Percentiles rank a stretch among this genome's conserved stretches.
Evolutionary conservation across 2,329 filamentous ascomycete species (phyloP).

Genomic region (Raffaelea arxii): DNA sequence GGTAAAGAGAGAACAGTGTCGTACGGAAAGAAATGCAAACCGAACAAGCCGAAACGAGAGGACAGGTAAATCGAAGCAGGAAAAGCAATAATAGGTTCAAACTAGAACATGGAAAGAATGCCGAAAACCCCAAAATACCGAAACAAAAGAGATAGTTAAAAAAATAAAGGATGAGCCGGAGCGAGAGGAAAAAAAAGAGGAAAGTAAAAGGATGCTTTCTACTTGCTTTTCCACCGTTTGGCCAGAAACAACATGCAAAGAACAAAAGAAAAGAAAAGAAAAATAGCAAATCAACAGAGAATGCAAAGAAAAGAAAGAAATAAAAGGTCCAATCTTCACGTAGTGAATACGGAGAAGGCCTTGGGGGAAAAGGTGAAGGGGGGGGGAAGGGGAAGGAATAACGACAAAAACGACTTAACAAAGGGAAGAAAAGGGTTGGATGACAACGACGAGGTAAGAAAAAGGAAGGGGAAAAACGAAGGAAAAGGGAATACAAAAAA

Average conservation of each 20-base stretch:
- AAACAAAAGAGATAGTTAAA: background rate
- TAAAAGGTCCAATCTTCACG: background rate
- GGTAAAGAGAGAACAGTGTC: background rate
- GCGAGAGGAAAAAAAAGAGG: too few relatives aligned
- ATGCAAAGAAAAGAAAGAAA: background rate
- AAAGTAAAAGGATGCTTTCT: too few relatives aligned
- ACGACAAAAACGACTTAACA: background rate
- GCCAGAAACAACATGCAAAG: too few relatives aligned
- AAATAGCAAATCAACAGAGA: background rate
- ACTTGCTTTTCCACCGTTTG: too few relatives aligned
- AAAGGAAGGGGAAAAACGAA: constrained; percentile 6
- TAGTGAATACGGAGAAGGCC: background rate
- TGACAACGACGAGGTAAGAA: constrained; percentile 4
- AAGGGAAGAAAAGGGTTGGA: background rate
- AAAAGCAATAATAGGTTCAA: background rate
- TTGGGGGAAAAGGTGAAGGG: background rate
- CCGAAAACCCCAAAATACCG: background rate
- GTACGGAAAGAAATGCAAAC: background rate
- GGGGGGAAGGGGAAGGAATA: background rate
- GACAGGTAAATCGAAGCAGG: background rate
- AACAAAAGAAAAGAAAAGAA: background rate
- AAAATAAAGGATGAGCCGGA: background rate
- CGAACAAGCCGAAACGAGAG: constrained; percentile 1
- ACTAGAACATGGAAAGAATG: background rate
- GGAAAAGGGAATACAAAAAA: background rate